phyloP scores from a whole-genome alignment of 2,329 filamentous ascomycete species.

The Stagonosporopsis cucurbitacearum region DNA sequence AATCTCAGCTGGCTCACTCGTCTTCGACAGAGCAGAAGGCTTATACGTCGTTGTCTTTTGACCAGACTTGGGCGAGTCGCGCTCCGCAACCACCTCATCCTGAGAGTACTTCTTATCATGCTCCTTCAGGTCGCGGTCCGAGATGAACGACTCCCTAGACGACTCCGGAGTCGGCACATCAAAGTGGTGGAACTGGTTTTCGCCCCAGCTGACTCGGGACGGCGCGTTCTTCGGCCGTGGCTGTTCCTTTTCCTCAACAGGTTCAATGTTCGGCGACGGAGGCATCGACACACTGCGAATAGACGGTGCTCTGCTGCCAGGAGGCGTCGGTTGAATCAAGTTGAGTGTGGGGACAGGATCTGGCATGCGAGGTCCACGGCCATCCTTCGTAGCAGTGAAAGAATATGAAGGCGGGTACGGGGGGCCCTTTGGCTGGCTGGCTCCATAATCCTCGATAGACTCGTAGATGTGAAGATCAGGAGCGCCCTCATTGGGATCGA shows the following conservation, averaged over 20 bases:
- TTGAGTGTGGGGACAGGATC: constrained; percentile 62
- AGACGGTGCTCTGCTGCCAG: constrained; percentile 55
- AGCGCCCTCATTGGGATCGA: constrained; percentile 53
- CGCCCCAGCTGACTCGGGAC: constrained; percentile 56
- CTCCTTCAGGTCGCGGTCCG: constrained; percentile 37
- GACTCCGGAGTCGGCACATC: constrained; percentile 56
- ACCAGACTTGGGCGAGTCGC: constrained; percentile 40
- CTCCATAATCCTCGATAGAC: constrained; percentile 47
- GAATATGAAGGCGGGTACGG: constrained; percentile 49
- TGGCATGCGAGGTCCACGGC: constrained; percentile 40
- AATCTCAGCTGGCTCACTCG: constrained; percentile 28
- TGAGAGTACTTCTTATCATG: constrained; percentile 32
- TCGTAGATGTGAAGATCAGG: constrained; percentile 53
- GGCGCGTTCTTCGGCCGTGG: constrained; percentile 35
- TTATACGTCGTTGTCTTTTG: constrained; percentile 38
- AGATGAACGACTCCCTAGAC: constrained; percentile 47
- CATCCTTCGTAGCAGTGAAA: constrained; percentile 51
- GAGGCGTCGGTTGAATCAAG: constrained; percentile 65
- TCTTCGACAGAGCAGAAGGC: constrained; percentile 27
- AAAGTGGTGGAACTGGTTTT: constrained; percentile 55
- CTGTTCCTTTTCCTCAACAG: constrained; percentile 32
- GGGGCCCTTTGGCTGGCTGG: constrained; percentile 35
- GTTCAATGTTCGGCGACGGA: constrained; percentile 44
- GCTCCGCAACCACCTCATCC: constrained; percentile 51
- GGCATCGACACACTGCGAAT: constrained; percentile 45